Base-by-base conservation (phyloP, 768 basidiomycete genomes). In the Russula ochroleuca region DNA sequence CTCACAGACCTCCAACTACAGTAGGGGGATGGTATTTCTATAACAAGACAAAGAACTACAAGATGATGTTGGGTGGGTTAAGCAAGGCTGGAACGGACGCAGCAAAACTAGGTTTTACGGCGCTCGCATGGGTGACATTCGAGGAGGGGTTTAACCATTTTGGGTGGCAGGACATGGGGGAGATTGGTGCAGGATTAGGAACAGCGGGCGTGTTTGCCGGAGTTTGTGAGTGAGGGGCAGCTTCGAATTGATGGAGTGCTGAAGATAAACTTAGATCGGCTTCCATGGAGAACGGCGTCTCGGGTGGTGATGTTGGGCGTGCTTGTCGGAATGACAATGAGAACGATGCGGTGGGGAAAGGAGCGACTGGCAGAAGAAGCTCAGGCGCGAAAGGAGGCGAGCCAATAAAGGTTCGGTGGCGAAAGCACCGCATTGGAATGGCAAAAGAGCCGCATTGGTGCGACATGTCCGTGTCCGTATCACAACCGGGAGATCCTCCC, bases 31-130 rank as follows among this genome's bases (percentile, higher is more conserved):
- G 94, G 93, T 96, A 94, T 74, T 89, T 92, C 70, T 95, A 96
- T 84, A 90, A 92, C 73, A 95, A 95, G 79, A 94, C 92, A 33
- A 96, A 95, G 75, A 95, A 95, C 78, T 95, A 94, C 79, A 80
- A 83, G 69, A 84, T 94, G 68, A 81, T 92, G 70, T 79, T 85
- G 65, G 87, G 82, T 0, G 92, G 82, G 10, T 72, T 94, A 72
- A 83, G 82, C 69, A 85, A 83, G 17, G 92, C 83, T 7, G 87
- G 80, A 1, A 65, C 67, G 61, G 83, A 90, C 56, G 86, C 81
- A 1, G 67, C 73, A 57, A 80, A 78, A 69, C 74, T 92, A 45
- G 80, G 79, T 15, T 68, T 73, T 14, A 73, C 75, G n/a, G 82
- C 76, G 47, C 67, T 77, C 21, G 77, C 73, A 23, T 85, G 81